phyloP scores from a whole-genome alignment of 129 eudicot genomes.

The Flaveria trinervia region DNA sequence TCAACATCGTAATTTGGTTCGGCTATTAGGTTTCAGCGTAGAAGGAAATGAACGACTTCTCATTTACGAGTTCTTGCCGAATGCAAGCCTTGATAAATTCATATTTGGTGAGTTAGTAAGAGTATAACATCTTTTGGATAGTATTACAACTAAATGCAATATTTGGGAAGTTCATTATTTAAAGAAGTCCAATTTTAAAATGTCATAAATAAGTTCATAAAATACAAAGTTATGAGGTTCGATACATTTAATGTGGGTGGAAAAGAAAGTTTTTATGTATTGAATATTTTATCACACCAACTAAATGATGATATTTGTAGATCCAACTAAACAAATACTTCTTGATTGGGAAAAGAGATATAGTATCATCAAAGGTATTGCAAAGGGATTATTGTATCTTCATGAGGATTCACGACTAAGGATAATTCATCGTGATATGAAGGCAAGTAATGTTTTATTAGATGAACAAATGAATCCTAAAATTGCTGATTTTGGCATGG shows the following conservation, averaged over 20 bases:
- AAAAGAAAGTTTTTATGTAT: not conserved
- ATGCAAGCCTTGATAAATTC: slow-evolving; percentile 13
- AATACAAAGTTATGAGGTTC: not conserved
- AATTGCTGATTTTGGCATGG: not conserved
- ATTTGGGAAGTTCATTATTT: not conserved
- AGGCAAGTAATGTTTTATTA: not conserved
- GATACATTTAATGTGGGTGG: not conserved
- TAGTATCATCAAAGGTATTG: not conserved
- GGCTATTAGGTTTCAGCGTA: not conserved
- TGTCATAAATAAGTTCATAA: not conserved
- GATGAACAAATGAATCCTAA: not conserved
- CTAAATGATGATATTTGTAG: not conserved
- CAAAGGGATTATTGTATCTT: not conserved
- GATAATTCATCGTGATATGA: not conserved
- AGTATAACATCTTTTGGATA: too few relatives aligned
- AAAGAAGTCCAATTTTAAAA: not conserved
- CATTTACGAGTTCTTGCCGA: not conserved
- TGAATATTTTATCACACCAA: not conserved
- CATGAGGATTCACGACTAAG: not conserved
- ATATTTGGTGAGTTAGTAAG: slow-evolving; percentile 2
- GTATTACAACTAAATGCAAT: not conserved
- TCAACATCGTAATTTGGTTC: slow-evolving; percentile 15
- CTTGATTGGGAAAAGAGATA: too few relatives aligned
- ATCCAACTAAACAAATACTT: too few relatives aligned
- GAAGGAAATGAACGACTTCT: slow-evolving; percentile 11